Conservation (phyloP, 139 green algal species). For the Yamagishiella unicocca region DNA sequence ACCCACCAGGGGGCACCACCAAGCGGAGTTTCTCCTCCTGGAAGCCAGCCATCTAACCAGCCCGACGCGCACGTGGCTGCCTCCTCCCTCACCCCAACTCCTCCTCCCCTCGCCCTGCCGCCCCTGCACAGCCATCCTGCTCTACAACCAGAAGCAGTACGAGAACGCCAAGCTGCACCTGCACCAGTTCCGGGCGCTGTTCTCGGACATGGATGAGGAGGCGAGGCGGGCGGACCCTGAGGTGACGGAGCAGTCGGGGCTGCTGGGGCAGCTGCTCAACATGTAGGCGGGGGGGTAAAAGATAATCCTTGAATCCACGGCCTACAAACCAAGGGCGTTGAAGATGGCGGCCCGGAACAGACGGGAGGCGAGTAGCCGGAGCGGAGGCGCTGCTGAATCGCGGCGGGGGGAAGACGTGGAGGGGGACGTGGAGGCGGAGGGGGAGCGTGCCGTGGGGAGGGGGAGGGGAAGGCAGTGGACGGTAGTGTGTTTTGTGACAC, state of each 20-base stretch:
- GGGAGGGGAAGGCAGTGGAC: neutral
- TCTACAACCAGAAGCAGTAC: slow-evolving; percentile 56
- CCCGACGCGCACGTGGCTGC: too few relatives aligned
- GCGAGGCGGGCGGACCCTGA: slow-evolving; percentile 52
- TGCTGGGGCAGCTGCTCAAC: slow-evolving; percentile 59
- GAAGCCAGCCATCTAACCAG: too few relatives aligned
- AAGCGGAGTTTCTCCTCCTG: too few relatives aligned
- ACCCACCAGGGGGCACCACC: too few relatives aligned
- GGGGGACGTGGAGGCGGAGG: neutral
- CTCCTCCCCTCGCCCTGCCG: neutral
- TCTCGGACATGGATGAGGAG: slow-evolving; percentile 61
- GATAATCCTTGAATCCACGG: too few relatives aligned
- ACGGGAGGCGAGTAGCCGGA: too few relatives aligned
- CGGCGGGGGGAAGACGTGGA: neutral
- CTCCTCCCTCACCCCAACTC: neutral
- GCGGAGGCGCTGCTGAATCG: too few relatives aligned
- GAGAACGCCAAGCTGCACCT: slow-evolving; percentile 54
- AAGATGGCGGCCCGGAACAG: too few relatives aligned
- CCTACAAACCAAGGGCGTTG: too few relatives aligned
- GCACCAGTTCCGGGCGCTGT: slow-evolving; percentile 57
- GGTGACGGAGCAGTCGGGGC: slow-evolving; percentile 54
- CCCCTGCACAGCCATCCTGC: slow-evolving; percentile 68
- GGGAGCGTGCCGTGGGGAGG: neutral
- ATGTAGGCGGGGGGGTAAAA: slow-evolving; percentile 6
- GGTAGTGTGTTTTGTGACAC: too few relatives aligned